Percentiles rank a stretch among this genome's conserved stretches.
phyloP scores from a whole-genome alignment of 495 filamentous ascomycete species.

The Penicillium desertorum region DNA sequence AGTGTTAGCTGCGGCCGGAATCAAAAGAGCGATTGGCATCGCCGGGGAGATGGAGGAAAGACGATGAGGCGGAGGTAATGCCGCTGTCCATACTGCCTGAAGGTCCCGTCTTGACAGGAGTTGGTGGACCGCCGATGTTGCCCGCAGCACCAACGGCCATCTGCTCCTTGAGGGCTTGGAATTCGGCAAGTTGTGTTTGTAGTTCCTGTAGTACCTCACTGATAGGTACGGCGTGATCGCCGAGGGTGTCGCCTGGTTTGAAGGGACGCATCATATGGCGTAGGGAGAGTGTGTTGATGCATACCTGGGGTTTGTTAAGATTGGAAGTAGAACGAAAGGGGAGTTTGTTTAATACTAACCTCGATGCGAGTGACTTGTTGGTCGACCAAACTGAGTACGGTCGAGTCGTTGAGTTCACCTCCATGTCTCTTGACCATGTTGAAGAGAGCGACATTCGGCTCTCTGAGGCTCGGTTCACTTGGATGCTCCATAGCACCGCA shows the following conservation, averaged over 20 bases:
- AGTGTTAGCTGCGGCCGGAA: slow-evolving; percentile 12
- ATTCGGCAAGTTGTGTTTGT: slow-evolving; percentile 50
- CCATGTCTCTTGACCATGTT: slow-evolving; percentile 80
- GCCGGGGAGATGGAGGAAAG: slow-evolving; percentile 27
- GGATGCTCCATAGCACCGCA: slow-evolving; percentile 80
- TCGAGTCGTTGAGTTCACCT: slow-evolving; percentile 83
- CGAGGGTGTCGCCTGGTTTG: slow-evolving; percentile 41
- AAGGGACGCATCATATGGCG: slow-evolving; percentile 63
- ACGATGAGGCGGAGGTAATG: slow-evolving; percentile 35
- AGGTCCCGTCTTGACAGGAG: slow-evolving; percentile 18
- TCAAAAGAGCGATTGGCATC: slow-evolving; percentile 27
- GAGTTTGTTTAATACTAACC: slow-evolving; percentile 52
- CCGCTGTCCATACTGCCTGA: slow-evolving; percentile 24
- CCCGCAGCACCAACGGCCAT: slow-evolving; percentile 36
- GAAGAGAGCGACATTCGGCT: slow-evolving; percentile 76
- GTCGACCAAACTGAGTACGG: slow-evolving; percentile 82
- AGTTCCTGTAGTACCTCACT: slow-evolving; percentile 49
- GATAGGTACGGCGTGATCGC: slow-evolving; percentile 55
- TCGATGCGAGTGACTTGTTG: slow-evolving; percentile 95
- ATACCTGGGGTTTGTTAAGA: slow-evolving; percentile 47
- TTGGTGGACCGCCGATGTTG: slow-evolving; percentile 27
- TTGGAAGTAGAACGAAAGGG: slow-evolving; percentile 3
- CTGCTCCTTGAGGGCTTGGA: slow-evolving; percentile 50
- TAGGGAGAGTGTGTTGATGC: slow-evolving; percentile 62
- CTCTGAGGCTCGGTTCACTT: slow-evolving; percentile 53